A percentile compares a stretch with the other conserved stretches of the same genome.
Conservation (phyloP, 2,329 filamentous ascomycete genomes). For the Zymoseptoria brevis region DNA sequence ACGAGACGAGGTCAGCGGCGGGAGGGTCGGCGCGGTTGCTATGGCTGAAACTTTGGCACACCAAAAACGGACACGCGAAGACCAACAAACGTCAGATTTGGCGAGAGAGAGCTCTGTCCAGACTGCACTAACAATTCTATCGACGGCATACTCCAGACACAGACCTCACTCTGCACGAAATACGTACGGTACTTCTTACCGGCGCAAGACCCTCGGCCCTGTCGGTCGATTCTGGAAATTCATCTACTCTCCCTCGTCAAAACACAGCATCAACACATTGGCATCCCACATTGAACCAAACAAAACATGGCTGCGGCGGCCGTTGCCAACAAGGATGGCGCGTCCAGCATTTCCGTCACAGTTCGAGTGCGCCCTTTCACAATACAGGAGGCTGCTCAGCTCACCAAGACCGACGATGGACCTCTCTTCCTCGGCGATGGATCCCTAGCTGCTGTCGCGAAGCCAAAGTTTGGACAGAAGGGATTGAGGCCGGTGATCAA, state of each 20-base stretch:
- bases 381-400: slow-evolving; percentile 89
- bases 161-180: background rate
- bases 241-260: background rate
- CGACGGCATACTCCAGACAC: background rate
- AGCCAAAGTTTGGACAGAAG: slow-evolving; percentile 76
- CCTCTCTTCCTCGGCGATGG: slow-evolving; percentile 94
- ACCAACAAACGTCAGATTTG: background rate
- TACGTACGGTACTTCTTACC: background rate
- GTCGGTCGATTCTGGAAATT: background rate
- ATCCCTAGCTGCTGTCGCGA: slow-evolving; percentile 77
- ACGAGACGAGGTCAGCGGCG: background rate
- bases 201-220: background rate
- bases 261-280: background rate
- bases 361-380: slow-evolving; percentile 60
- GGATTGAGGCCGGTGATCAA: slow-evolving; percentile 90
- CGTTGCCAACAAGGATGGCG: slow-evolving; percentile 29
- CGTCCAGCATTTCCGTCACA: slow-evolving; percentile 44
- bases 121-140: background rate
- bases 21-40: background rate
- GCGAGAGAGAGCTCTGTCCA: background rate
- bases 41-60: background rate
- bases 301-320: slow-evolving; percentile 9
- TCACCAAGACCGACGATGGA: slow-evolving; percentile 71
- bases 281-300: slow-evolving; percentile 3
- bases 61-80: background rate